Evolutionary conservation across 2,329 filamentous ascomycete genomes (phyloP), one percentile per base, ranked within the genome.

Genomic region (Xylariaceae sp.): DNA sequence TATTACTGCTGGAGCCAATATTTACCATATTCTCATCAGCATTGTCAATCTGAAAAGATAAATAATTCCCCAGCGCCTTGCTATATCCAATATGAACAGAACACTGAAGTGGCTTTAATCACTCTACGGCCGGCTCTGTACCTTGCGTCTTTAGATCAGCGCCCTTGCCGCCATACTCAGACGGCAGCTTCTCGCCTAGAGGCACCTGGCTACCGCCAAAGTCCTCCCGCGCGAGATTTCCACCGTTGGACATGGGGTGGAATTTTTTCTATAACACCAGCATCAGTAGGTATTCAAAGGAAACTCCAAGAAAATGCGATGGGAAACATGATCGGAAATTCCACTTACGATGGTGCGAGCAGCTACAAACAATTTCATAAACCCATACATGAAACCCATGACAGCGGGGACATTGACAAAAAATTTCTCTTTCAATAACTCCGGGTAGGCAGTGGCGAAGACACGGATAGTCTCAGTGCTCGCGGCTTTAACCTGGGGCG

Each of bases 341-440:
- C 2, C 2, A 57, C 57, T 45, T 41, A 60, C 57, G 61, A 88
- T 80, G 1, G 89, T 92, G 67, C 88, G 87, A 43, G 85, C 79
- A 24, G 86, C 84, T 36, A 92, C 77, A 70, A 92, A 87, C 15
- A 90, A 73, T 77, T 91, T 92, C 77, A 92, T 87, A 48, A 87
- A 81, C 16, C 79, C 77, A 70, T 89, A 92, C 69, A 92, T 82
- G 80, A 92, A 97, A 51, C 91, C 89, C 92, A 97, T 97, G 66
- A 97, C 80, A 50, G 86, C 74, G 0, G 93, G 93, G 5, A 97
- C 91, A 67, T 97, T 97, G 75, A 97, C 89, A 70, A 97, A 97
- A 81, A 92, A 97, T 79, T 97, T 97, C 76, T 93, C 84, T 64
- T 84, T 85, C 42, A 97, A 81, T 8, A 96, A 84, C 77, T 97